Base-by-base conservation (phyloP, 768 basidiomycete genomes). In the Boletus subcaerulescens region DNA sequence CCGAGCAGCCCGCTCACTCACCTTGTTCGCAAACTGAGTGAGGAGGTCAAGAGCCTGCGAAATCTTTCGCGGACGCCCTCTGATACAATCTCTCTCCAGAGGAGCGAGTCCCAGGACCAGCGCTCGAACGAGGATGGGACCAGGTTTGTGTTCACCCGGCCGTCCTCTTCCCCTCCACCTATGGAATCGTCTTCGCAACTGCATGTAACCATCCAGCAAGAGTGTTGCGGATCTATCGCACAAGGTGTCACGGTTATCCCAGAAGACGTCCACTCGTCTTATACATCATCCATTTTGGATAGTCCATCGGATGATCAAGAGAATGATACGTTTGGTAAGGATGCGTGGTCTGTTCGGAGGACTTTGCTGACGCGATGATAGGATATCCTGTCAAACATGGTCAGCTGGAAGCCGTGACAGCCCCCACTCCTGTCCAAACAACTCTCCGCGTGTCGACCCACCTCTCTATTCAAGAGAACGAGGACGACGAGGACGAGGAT, bases 11-110 rank as follows among this genome's bases (percentile, higher is more conserved):
- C 74, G 0, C 65, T 79, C 13, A 65, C 68, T 8, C 67, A 65
- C 10, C 72, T 77, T 18, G 69, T 75, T 31, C 76, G 75, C 9
- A 78, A 74, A 50, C 63, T 78, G 44, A 71, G 70, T n/a, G 70
- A 69, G 46, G 71, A 72, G 48, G 65, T 76, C 12, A 67, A 67
- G 15, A 71, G 67, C 39, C 48, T 67, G 26, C 65, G 57, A 22
- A 46, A 48, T 38, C n/a, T 42, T 6, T 58, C 54, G 14, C 55
- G 45, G 38, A 55, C 51, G 14, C 64, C 48, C 5, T 60, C 59
- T 3, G 60, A 50, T 52, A n/a, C 40, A n/a, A 49, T 40, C 2
- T 51, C 24, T 36, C 18, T 38, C 4, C 63, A 64, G 49, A 52
- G 42, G 29, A 53, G 43, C 24, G 62, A 54, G 12, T 29, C 52